These are phyloP conservation scores for Aspergillus sp. DNA, from an alignment of 2,329 filamentous ascomycete species.

Conservation along the genomic window DNA sequence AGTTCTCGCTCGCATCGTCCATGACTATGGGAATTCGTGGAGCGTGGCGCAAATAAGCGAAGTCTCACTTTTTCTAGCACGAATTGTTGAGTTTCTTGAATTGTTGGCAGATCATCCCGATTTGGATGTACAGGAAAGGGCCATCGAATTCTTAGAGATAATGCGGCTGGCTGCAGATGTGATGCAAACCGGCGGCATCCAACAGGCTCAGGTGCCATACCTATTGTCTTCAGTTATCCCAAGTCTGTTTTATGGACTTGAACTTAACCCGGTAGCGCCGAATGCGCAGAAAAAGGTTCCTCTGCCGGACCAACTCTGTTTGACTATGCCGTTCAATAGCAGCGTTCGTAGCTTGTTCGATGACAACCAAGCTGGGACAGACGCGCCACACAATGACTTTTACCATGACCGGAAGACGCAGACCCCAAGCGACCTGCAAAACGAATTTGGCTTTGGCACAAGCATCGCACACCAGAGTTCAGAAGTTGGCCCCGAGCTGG, in stretches of 20 bases:
- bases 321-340: conserved; percentile 79
- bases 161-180: conserved; percentile 86
- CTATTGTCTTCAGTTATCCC: conserved; percentile 90
- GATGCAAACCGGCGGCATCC: conserved; percentile 29
- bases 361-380: conserved; percentile 52
- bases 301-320: conserved; percentile 69
- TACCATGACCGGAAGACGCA: conserved; percentile 37
- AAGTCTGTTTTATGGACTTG: conserved; percentile 78
- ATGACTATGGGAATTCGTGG: conserved; percentile 64
- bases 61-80: conserved; percentile 73
- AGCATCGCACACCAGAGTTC: conserved; percentile 39
- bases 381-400: conserved; percentile 39
- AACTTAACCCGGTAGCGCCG: conserved; percentile 85
- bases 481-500: conserved; percentile 58
- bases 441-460: conserved; percentile 19
- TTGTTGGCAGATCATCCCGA: conserved; percentile 76
- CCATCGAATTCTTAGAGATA: conserved; percentile 88
- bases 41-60: conserved; percentile 70
- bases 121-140: conserved; percentile 90
- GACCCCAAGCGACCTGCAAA: conserved; percentile 17
- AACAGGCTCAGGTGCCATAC: conserved; percentile 59
- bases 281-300: conserved; percentile 86
- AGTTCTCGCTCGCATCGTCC: conserved; percentile 72
- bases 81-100: conserved; percentile 80
- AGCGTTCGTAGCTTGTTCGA: conserved; percentile 67